Base-by-base conservation (phyloP, 495 filamentous ascomycete genomes). In the Corynascus novoguineensis region DNA sequence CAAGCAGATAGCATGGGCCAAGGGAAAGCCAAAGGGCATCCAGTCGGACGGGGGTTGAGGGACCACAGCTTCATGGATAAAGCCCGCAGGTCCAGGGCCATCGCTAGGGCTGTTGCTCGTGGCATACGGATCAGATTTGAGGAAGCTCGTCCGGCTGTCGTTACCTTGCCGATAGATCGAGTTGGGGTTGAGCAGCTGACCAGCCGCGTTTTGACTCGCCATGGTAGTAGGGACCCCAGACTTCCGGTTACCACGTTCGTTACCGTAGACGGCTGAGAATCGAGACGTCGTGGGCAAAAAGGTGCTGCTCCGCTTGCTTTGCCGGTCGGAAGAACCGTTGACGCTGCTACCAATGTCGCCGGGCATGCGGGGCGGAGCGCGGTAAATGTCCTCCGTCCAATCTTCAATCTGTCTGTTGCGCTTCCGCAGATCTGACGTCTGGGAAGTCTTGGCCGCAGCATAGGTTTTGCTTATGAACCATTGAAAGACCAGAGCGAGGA, bases 1-100 rank as follows among this genome's bases (percentile, higher is more conserved):
- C 51, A 99, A 73, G 71, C 92, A 97, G 59, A 99, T 88, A 1
- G 88, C 76, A 70, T 99, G 93, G 15, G 90, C 95, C 56, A 99
- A 76, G 22, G 93, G 95, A 70, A 87, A 99, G 1, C 95, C 95
- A 66, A 92, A 96, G 0, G 95, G 95, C 66, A 95, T 87, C 84
- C 90, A 99, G 64, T 97, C 95, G 21, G 90, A 84, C 5, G 95
- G 95, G n/a, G 95, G 95, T 66, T 99, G 95, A 12, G 95, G 92
- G 17, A 99, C 92, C 32, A 97, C 95, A 41, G 87, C 80, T 65
- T 96, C 93, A 65, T 97, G 93, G 56, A 97, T 92, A 66, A 96
- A 96, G 12, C 92, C 95, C 11, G 86, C 85, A 14, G 92, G 90
- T n/a, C 91, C 92, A 10, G 83, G 78, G 3, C 82, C 86, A 12